Conservation (phyloP, 768 basidiomycete species). For the Galerina sulciceps region DNA sequence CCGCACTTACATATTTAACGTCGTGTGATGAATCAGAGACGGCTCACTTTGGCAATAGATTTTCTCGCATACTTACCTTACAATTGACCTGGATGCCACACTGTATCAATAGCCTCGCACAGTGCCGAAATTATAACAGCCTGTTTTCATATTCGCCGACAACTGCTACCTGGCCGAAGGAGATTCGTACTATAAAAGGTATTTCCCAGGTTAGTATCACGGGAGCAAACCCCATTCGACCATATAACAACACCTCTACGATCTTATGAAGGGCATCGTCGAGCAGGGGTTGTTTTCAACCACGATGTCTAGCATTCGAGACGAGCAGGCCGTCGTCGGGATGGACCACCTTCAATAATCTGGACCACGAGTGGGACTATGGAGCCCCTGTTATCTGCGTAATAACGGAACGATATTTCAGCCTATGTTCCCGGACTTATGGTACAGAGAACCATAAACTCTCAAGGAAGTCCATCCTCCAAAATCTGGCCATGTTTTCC, state of each 20-base stretch:
- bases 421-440: slow-evolving; percentile 22
- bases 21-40: slow-evolving; percentile 24
- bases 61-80: slow-evolving; percentile 26
- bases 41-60: slow-evolving; percentile 29
- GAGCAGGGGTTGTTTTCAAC: neutral
- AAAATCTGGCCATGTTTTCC: slow-evolving; percentile 72
- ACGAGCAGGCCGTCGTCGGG: neutral
- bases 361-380: neutral
- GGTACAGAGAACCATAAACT: slow-evolving; percentile 20
- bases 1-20: slow-evolving; percentile 22
- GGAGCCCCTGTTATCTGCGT: slow-evolving; percentile 16
- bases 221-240: neutral
- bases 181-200: slow-evolving; percentile 5
- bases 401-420: slow-evolving; percentile 21
- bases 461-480: slow-evolving; percentile 41
- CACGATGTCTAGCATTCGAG: neutral
- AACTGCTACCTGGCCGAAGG: slow-evolving; percentile 9
- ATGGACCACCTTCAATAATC: neutral
- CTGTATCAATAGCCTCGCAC: slow-evolving; percentile 33
- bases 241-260: neutral
- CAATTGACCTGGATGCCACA: slow-evolving; percentile 29
- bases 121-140: slow-evolving; percentile 28
- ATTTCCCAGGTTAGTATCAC: neutral
- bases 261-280: neutral
- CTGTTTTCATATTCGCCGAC: slow-evolving; percentile 7